phyloP scores from a whole-genome alignment of 208 protist species.

The Wallacemonas sp. region DNA sequence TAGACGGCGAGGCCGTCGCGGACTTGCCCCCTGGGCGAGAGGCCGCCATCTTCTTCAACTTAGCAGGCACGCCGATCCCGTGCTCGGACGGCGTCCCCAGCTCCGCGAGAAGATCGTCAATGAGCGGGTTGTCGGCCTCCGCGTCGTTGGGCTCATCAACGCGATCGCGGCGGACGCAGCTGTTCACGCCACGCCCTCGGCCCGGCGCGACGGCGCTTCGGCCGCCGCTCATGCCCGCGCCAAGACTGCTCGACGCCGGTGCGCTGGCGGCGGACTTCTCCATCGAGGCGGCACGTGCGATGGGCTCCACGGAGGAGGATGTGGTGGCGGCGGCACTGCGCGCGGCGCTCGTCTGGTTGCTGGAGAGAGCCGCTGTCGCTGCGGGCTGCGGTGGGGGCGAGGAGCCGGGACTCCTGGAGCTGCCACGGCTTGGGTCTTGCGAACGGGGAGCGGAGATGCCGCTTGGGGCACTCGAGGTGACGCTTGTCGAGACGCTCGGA shows the following conservation, averaged over 20 bases:
- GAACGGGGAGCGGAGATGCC: neutral
- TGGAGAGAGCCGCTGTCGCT: neutral
- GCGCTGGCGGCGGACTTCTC: neutral
- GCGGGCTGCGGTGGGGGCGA: neutral
- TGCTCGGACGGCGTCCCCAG: constrained; percentile 1
- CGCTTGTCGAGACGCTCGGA: neutral
- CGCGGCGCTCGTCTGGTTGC: neutral
- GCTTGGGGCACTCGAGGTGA: neutral
- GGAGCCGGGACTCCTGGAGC: neutral
- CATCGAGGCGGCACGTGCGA: neutral
- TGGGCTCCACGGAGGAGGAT: neutral
- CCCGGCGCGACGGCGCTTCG: too few species aligned
- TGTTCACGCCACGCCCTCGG: constrained; percentile 6
- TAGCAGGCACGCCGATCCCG: neutral
- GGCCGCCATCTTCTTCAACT: too few species aligned
- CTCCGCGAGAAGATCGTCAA: constrained; percentile 11
- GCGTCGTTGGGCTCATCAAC: neutral
- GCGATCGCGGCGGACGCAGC: constrained; percentile 2
- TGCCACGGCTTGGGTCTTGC: neutral
- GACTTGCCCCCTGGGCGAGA: too few species aligned
- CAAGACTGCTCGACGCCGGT: too few species aligned
- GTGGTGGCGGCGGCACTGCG: too few species aligned
- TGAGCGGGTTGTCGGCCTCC: constrained; percentile 17
- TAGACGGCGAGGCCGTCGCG: too few species aligned
- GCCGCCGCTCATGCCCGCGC: too few species aligned